Percentiles rank a stretch among this genome's conserved stretches.
Evolutionary conservation across 2,329 filamentous ascomycete species (phyloP).

Genomic region (Talaromyces sp.): DNA sequence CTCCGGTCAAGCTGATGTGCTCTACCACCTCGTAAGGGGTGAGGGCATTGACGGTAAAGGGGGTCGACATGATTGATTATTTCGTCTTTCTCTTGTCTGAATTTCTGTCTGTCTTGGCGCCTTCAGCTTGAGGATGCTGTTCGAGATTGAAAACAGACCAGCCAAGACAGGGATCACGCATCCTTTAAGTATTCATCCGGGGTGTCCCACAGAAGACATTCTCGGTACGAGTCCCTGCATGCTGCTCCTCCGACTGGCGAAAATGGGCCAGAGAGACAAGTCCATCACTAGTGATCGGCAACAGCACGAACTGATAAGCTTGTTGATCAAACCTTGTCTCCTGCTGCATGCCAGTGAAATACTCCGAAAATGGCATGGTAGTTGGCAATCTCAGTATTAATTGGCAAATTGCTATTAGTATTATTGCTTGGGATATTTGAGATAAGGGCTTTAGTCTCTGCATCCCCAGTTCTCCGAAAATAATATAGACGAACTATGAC

Average conservation of each 20-base stretch:
- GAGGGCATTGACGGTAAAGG: slow-evolving; percentile 34
- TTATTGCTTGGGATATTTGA: neutral
- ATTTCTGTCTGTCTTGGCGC: neutral
- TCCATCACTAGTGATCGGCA: neutral
- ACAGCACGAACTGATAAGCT: neutral
- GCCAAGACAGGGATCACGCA: neutral
- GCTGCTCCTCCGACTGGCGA: neutral
- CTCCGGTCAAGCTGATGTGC: slow-evolving; percentile 47
- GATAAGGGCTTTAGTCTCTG: neutral
- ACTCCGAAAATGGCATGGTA: neutral
- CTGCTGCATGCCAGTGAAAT: neutral
- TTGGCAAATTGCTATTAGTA: neutral
- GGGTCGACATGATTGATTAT: neutral
- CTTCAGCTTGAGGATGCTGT: neutral
- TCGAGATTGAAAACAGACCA: neutral
- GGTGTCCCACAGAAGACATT: neutral
- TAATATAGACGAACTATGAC: neutral
- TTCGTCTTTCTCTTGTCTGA: neutral
- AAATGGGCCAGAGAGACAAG: neutral
- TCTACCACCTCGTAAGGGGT: slow-evolving; percentile 49
- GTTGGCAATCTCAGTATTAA: neutral
- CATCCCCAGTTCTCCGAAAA: neutral
- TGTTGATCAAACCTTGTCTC: neutral
- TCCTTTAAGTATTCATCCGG: neutral
- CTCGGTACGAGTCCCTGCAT: neutral